Evolutionary conservation across 163 green algal species (phyloP).

Genomic region (Trebouxiophyceae sp.): DNA sequence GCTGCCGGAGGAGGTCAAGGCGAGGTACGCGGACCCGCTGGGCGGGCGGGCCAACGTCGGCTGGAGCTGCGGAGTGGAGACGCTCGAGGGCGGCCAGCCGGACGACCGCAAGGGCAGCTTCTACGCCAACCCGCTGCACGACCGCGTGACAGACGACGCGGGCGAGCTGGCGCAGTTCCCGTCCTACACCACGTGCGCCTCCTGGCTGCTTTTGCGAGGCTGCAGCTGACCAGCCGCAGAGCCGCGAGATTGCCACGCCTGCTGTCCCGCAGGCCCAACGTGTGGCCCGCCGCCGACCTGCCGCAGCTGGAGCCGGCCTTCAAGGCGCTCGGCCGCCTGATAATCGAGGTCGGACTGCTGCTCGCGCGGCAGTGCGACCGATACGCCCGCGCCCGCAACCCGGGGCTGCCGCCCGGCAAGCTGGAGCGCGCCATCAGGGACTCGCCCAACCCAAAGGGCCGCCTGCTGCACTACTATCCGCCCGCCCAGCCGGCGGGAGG

Average conservation of each 20-base stretch:
- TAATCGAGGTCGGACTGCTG: slow-evolving; percentile 53
- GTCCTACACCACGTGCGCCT: neutral
- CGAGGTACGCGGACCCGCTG: slow-evolving; percentile 41
- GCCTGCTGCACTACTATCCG: slow-evolving; percentile 75
- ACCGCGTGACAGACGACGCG: slow-evolving; percentile 25
- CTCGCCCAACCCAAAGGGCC: slow-evolving; percentile 47
- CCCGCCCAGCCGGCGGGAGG: neutral
- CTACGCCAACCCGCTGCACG: slow-evolving; percentile 73
- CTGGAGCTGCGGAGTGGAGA: slow-evolving; percentile 56
- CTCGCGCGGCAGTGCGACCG: slow-evolving; percentile 53
- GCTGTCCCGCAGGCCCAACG: slow-evolving; percentile 40
- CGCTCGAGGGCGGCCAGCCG: slow-evolving; percentile 38
- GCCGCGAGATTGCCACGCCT: no score
- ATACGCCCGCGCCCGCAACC: slow-evolving; percentile 6
- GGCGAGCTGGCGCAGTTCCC: neutral
- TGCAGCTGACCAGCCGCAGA: no score
- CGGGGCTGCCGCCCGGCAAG: neutral
- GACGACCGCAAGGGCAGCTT: slow-evolving; percentile 69
- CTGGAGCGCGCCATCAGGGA: slow-evolving; percentile 35
- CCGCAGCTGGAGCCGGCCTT: slow-evolving; percentile 28
- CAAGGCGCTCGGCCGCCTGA: slow-evolving; percentile 41
- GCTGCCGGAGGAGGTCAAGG: slow-evolving; percentile 33
- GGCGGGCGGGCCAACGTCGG: slow-evolving; percentile 56
- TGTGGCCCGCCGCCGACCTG: slow-evolving; percentile 49
- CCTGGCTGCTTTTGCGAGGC: no score